Evolutionary conservation across 164 flowering plant species (phyloP), one percentile per base, ranked within the genome.

Genomic region (Umbellularia californica): DNA sequence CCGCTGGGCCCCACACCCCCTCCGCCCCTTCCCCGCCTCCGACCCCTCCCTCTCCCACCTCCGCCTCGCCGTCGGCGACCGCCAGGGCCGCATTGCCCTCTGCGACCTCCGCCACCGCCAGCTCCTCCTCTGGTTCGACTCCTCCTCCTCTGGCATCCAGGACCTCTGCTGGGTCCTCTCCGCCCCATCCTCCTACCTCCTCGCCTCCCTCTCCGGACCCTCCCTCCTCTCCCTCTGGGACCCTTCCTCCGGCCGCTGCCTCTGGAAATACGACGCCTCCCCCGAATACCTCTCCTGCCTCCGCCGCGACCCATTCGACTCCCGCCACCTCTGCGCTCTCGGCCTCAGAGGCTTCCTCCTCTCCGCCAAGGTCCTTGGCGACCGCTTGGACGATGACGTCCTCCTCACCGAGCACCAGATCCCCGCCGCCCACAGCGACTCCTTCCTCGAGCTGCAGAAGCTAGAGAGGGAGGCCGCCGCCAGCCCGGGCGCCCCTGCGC

Each of bases 301-400:
- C 64, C 89, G 97, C 50, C 87, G 95, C 12, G 98, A 96, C 70
- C 99, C 99, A 3, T 96, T 92, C 51, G 98, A 96, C 82, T 85
- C 87, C 23, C 83, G 98, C 27, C 95, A 88, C 74, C 80, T 91
- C 64, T 88, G 92, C 64, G 94, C 80, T 2, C 35, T 94, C 13
- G 97, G 98, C 2, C 81, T 94, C 25, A 91, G 85, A 70, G 99
- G 98, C 0, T 91, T 90, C 69, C 72, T 96, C 1, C 72, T 94
- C 2, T 90, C 95, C 1, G 86, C 85, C 33, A 89, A 70, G 50
- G 82, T 87, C 12, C 74, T 83, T 1, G 97, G 97, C 2, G 92
- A 91, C 2, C 74, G 74, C 0, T 93, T 41, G 5, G 75, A 92
- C 27, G 84, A 81, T 28, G 95, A 87, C 58, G 86, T 93, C 41